These are phyloP conservation scores for Tieghemiomyces parasiticus DNA, from an alignment of 192 early-diverging fungal genomes.

Conservation along the genomic window DNA sequence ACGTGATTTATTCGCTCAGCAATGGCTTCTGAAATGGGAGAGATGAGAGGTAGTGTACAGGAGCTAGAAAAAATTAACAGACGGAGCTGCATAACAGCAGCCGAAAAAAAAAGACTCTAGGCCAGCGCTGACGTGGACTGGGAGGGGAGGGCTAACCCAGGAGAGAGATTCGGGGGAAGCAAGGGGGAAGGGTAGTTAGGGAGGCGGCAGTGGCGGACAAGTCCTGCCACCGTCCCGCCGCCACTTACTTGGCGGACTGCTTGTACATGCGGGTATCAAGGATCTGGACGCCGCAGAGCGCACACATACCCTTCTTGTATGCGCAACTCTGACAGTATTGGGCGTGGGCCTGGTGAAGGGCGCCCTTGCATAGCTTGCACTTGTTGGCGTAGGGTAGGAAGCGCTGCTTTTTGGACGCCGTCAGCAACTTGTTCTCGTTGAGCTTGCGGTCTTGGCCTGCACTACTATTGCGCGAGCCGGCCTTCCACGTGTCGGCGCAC, in stretches of 20 bases:
- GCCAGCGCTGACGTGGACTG: too few species aligned
- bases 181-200: too few species aligned
- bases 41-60: too few species aligned
- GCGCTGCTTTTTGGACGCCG: conserved; percentile 34
- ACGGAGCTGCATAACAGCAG: too few species aligned
- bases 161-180: too few species aligned
- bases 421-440: conserved; percentile 42
- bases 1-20: too few species aligned
- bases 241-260: conserved; percentile 39
- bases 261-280: conserved; percentile 38
- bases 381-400: conserved; percentile 40
- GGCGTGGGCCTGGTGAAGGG: conserved; percentile 40
- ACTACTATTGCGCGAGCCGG: conserved; percentile 35
- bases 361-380: conserved; percentile 41
- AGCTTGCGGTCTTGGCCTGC: conserved; percentile 32
- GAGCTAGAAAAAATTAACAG: too few species aligned
- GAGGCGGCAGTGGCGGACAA: too few species aligned
- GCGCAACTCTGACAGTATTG: conserved; percentile 48
- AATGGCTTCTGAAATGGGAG: too few species aligned
- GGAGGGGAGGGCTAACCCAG: too few species aligned
- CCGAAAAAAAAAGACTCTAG: too few species aligned
- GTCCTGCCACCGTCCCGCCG: too few species aligned
- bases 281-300: conserved; percentile 41
- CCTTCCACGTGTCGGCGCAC: conserved; percentile 48
- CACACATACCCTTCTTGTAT: conserved; percentile 46